Evolutionary conservation across 257 asterid species (phyloP).

Genomic region (Striga asiatica): DNA sequence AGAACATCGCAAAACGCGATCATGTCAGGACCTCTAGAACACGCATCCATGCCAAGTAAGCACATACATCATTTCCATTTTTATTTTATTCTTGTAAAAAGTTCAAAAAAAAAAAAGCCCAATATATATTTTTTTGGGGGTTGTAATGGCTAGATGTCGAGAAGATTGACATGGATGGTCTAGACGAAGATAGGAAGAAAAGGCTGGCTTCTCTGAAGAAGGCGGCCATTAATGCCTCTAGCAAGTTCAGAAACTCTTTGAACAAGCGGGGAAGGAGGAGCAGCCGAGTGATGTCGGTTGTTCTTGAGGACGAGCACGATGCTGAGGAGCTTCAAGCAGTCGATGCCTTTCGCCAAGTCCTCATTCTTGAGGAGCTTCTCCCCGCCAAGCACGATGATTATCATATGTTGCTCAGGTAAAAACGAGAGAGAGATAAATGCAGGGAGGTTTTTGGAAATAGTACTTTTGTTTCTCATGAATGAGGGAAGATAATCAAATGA

Average conservation of each 20-base stretch:
- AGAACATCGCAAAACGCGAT: too few relatives aligned
- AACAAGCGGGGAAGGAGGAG: slow-evolving; percentile 38
- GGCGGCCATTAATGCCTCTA: slow-evolving; percentile 49
- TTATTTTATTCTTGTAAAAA: background rate
- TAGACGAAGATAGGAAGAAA: slow-evolving; percentile 46
- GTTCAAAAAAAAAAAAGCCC: background rate
- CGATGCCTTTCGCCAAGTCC: slow-evolving; percentile 50
- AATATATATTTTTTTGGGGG: background rate
- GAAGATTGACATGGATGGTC: slow-evolving; percentile 30
- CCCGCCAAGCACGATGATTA: slow-evolving; percentile 57
- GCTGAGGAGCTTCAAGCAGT: slow-evolving; percentile 50
- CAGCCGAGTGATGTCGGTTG: slow-evolving; percentile 40
- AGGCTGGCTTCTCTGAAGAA: slow-evolving; percentile 48
- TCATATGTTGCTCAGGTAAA: slow-evolving; percentile 48
- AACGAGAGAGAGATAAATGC: too few relatives aligned
- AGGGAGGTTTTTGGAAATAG: too few relatives aligned
- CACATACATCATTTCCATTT: too few relatives aligned
- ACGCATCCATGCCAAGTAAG: slow-evolving; percentile 58
- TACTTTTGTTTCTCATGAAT: too few relatives aligned
- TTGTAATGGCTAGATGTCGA: slow-evolving; percentile 38
- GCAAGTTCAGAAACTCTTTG: slow-evolving; percentile 44
- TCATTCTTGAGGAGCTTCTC: slow-evolving; percentile 47
- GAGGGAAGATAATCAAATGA: too few relatives aligned
- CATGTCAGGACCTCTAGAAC: slow-evolving; percentile 51
- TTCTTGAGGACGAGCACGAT: slow-evolving; percentile 48